Conservation (phyloP, 2,329 filamentous ascomycete species). For the Stachybotrys chartarum region DNA sequence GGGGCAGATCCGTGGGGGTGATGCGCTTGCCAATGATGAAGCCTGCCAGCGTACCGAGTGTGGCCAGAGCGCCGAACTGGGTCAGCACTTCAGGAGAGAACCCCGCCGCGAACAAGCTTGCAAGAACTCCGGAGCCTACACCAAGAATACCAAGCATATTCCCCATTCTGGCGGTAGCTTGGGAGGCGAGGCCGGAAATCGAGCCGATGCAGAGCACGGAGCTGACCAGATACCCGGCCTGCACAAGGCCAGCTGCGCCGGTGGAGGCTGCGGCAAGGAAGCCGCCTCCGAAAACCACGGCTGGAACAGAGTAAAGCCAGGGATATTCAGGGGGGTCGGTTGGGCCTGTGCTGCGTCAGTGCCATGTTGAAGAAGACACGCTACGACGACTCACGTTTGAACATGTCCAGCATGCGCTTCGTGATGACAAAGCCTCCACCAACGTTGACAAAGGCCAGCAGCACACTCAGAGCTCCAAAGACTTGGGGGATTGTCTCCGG, state of each 20-base stretch:
- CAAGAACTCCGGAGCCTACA: slow-evolving; percentile 74
- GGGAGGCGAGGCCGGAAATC: slow-evolving; percentile 73
- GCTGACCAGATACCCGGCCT: slow-evolving; percentile 81
- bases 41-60: slow-evolving; percentile 61
- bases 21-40: slow-evolving; percentile 78
- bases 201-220: slow-evolving; percentile 81
- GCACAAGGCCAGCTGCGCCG: slow-evolving; percentile 75
- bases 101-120: slow-evolving; percentile 73
- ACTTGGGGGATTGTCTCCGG: slow-evolving; percentile 72
- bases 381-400: slow-evolving; percentile 49
- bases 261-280: slow-evolving; percentile 75
- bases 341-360: slow-evolving; percentile 40
- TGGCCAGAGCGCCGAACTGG: slow-evolving; percentile 73
- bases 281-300: slow-evolving; percentile 69
- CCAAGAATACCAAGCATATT: slow-evolving; percentile 84
- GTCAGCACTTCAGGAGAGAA: slow-evolving; percentile 72
- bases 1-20: slow-evolving; percentile 79
- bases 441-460: slow-evolving; percentile 83
- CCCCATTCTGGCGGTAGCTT: slow-evolving; percentile 74
- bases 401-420: slow-evolving; percentile 92
- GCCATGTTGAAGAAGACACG: not conserved
- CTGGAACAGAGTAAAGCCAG: slow-evolving; percentile 78
- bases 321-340: slow-evolving; percentile 85
- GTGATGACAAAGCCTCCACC: slow-evolving; percentile 87
- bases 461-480: slow-evolving; percentile 72